Base-by-base conservation (phyloP, 345 rosid genomes). In the Bruguiera sexangula region DNA sequence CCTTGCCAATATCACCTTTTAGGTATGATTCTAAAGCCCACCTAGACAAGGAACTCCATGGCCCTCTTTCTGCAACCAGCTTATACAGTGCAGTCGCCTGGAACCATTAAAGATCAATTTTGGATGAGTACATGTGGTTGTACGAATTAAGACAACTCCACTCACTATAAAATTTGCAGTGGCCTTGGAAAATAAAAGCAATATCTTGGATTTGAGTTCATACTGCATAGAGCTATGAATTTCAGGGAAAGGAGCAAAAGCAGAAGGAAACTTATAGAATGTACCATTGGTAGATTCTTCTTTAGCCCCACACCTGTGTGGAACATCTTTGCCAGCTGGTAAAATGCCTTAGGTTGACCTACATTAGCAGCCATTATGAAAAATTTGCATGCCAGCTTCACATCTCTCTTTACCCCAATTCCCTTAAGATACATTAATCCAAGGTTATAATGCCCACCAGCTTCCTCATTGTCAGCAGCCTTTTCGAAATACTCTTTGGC, bases 291-390 rank as follows among this genome's bases (percentile, higher is more conserved):
- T 39, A 84, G 84, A 81, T 88, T 87, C 80, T 88, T 87, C 76
- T 89, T 88, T 67, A 96, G 95, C 67, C 98, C 99, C 43, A 96
- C 84, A 63, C 99, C 99, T 43, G 87, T 92, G 68, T 90, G 99
- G 71, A 92, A 96, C 99, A 92, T 96, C 84, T 85, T 96, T 55
- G 98, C 99, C 74, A 96, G 84, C 81, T 96, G 99, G 80, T 89
- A 96, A 80, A 90, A 89, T 59, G 98, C 99, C 87, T 96, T 96
- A 32, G 96, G 96, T 78, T 90, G 97, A 75, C 97, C 98, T 54
- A 82, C 86, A 80, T 92, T 96, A 59, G 99, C 98, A 80, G 99
- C 99, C 32, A 54, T 70, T 27, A 90, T 75, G 73, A 96, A 92
- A 75, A 76, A 83, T 63, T 82, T 82, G 77, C 88, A 84, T 2